A percentile compares a stretch with the other conserved stretches of the same genome.
Evolutionary conservation across 2,329 filamentous ascomycete species (phyloP).

Genomic region (Beauveria sp.): DNA sequence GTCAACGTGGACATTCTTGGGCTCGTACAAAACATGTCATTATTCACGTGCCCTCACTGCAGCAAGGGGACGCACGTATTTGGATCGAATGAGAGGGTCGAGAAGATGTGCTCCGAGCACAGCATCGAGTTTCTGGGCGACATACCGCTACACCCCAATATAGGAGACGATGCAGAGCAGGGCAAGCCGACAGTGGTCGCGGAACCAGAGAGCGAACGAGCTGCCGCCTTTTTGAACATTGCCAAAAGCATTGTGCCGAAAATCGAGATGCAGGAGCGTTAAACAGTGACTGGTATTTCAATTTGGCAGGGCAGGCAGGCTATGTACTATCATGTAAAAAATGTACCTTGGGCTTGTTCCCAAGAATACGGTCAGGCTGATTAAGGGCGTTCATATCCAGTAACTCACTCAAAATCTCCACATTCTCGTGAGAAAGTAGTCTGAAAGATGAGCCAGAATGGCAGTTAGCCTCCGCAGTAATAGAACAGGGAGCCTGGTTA

Average conservation of each 20-base stretch:
- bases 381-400: background rate
- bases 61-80: constrained; percentile 68
- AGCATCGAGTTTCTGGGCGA: constrained; percentile 77
- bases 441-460: constrained; percentile 12
- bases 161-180: constrained; percentile 79
- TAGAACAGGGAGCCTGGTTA: constrained; percentile 27
- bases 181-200: constrained; percentile 87
- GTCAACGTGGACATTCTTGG: constrained; percentile 75
- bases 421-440: constrained; percentile 1
- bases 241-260: constrained; percentile 47
- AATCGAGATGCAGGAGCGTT: constrained; percentile 26
- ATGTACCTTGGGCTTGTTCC: background rate
- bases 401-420: background rate
- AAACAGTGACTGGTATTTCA: background rate
- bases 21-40: constrained; percentile 86
- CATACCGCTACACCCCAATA: constrained; percentile 77
- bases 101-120: constrained; percentile 61
- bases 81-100: constrained; percentile 57
- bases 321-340: constrained; percentile 2
- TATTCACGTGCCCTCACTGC: constrained; percentile 76
- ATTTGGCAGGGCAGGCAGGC: background rate
- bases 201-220: constrained; percentile 68
- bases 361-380: background rate
- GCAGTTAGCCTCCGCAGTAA: constrained; percentile 36
- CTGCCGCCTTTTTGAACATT: constrained; percentile 63